These are phyloP conservation scores for Aspergillus leporis DNA, from an alignment of 495 filamentous ascomycete genomes.

Conservation along the genomic window DNA sequence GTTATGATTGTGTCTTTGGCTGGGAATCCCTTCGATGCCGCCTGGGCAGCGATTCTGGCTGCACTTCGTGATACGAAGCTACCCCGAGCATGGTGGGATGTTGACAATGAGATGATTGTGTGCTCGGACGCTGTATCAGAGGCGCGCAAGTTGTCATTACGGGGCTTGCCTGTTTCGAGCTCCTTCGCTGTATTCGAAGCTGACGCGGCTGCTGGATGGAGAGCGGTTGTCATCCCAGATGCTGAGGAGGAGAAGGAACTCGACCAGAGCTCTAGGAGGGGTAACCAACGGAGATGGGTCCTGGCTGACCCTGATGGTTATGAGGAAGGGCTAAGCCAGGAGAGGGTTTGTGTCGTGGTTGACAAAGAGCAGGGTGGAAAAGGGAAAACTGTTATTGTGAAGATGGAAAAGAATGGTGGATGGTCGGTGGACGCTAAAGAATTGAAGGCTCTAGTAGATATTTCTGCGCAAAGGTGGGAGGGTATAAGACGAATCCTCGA, in stretches of 20 bases:
- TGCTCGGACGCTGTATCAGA: slow-evolving; percentile 62
- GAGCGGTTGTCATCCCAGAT: slow-evolving; percentile 39
- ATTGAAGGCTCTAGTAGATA: slow-evolving; percentile 53
- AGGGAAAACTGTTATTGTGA: slow-evolving; percentile 58
- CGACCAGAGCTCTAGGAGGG: slow-evolving; percentile 34
- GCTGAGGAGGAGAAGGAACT: slow-evolving; percentile 43
- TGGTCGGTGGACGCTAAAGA: slow-evolving; percentile 54
- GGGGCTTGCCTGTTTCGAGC: slow-evolving; percentile 65
- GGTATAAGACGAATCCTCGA: slow-evolving; percentile 49
- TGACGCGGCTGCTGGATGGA: slow-evolving; percentile 52
- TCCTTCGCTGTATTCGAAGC: slow-evolving; percentile 73
- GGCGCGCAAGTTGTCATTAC: slow-evolving; percentile 52
- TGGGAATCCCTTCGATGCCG: slow-evolving; percentile 86
- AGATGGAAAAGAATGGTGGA: slow-evolving; percentile 85
- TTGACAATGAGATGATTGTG: slow-evolving; percentile 72
- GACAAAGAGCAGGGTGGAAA: slow-evolving; percentile 54
- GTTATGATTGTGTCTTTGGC: slow-evolving; percentile 86
- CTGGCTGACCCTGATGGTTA: slow-evolving; percentile 86
- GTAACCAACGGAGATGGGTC: slow-evolving; percentile 64
- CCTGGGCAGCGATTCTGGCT: slow-evolving; percentile 80
- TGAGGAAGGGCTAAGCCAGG: slow-evolving; percentile 79
- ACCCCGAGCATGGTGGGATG: slow-evolving; percentile 84
- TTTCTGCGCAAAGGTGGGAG: slow-evolving; percentile 56
- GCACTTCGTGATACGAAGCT: slow-evolving; percentile 78
- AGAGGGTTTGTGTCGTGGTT: slow-evolving; percentile 72